Percentiles rank a stretch among this genome's conserved stretches.
Conservation (phyloP, 805 yeast species). For the Metschnikowia lunata region DNA sequence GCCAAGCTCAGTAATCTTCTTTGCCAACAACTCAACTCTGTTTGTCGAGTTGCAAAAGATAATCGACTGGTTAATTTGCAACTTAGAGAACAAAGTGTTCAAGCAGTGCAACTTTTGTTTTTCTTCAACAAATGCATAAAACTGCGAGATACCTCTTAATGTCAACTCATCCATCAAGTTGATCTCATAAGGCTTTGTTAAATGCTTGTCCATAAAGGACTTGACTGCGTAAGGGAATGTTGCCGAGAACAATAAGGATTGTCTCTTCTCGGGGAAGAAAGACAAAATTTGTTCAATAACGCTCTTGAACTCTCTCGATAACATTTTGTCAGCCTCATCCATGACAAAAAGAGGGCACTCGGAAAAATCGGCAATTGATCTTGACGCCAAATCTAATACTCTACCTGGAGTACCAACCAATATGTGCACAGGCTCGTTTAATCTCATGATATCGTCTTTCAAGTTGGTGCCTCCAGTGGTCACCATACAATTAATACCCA, state of each 20-base stretch:
- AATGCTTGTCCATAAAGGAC: slow-evolving; percentile 85
- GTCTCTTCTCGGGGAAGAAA: slow-evolving; percentile 67
- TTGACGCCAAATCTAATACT: slow-evolving; percentile 87
- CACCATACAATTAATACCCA: slow-evolving; percentile 92
- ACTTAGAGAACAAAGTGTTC: slow-evolving; percentile 88
- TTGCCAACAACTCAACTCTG: slow-evolving; percentile 92
- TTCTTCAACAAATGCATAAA: slow-evolving; percentile 97
- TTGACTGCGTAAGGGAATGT: slow-evolving; percentile 95
- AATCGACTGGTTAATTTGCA: slow-evolving; percentile 93
- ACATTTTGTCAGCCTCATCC: slow-evolving; percentile 99
- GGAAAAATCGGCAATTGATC: slow-evolving; percentile 80
- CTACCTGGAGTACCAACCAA: slow-evolving; percentile 98
- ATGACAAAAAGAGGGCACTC: slow-evolving; percentile 85
- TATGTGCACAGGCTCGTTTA: slow-evolving; percentile 89
- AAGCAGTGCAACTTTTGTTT: slow-evolving; percentile 93
- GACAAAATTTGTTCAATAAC: slow-evolving; percentile 82
- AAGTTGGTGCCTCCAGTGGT: slow-evolving; percentile 97
- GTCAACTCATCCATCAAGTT: slow-evolving; percentile 97
- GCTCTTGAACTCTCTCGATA: slow-evolving; percentile 82
- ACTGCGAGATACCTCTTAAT: slow-evolving; percentile 92
- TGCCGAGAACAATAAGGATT: slow-evolving; percentile 86
- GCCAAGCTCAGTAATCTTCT: slow-evolving; percentile 93
- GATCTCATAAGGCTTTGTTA: slow-evolving; percentile 89
- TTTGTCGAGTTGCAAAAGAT: slow-evolving; percentile 96
- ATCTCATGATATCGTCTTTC: slow-evolving; percentile 89